Conservation (phyloP, 139 green algal species). For the Chlorella sp. region DNA sequence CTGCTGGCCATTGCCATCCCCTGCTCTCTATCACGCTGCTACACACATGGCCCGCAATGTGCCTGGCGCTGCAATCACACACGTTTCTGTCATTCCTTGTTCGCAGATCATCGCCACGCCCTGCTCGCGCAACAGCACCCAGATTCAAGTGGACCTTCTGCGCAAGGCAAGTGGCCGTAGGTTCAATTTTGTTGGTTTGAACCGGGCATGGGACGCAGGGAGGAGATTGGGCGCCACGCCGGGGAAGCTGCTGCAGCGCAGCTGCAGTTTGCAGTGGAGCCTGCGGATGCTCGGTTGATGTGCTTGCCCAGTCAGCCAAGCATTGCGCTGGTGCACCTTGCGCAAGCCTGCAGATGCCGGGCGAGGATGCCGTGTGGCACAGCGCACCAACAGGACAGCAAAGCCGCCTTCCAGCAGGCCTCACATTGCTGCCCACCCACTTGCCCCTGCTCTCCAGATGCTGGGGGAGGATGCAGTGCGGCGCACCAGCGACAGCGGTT, state of each 20-base stretch:
- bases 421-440: neutral
- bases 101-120: neutral
- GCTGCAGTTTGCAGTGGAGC: neutral
- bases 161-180: neutral
- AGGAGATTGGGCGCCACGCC: neutral
- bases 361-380: neutral
- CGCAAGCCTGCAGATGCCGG: too few species aligned
- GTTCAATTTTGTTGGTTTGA: neutral
- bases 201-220: neutral
- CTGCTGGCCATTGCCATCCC: too few species aligned
- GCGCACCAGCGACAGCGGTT: neutral
- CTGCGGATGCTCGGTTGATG: neutral
- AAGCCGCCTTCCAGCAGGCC: neutral
- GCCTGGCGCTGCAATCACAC: too few species aligned
- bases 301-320: neutral
- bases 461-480: neutral
- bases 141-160: slow-evolving; percentile 4
- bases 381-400: neutral
- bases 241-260: neutral
- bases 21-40: too few species aligned
- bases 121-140: slow-evolving; percentile 16
- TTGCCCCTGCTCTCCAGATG: neutral
- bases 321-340: too few species aligned
- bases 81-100: neutral
- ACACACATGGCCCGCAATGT: too few species aligned